Evolutionary conservation across 1,284 basidiomycete species (phyloP).

Genomic region (Ustilago hordei): DNA sequence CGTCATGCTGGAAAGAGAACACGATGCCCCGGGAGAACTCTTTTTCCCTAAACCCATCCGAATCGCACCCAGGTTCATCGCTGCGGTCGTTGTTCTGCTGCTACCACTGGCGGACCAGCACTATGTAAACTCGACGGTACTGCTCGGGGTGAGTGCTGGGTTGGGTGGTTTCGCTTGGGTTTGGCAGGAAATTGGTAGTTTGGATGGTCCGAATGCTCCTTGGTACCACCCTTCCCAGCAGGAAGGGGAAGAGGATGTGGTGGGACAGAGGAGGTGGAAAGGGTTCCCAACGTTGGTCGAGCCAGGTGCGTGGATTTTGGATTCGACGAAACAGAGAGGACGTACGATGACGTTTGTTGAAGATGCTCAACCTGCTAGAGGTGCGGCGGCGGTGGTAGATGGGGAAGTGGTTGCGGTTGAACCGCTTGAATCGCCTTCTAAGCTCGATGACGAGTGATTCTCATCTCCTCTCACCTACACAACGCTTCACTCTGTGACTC

Average conservation of each 20-base stretch:
- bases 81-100: slow-evolving; percentile 49
- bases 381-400: not conserved
- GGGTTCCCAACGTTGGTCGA: slow-evolving; percentile 52
- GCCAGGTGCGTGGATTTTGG: slow-evolving; percentile 51
- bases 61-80: slow-evolving; percentile 46
- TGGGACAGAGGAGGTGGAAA: slow-evolving; percentile 29
- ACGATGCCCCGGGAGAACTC: slow-evolving; percentile 51
- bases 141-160: slow-evolving; percentile 49
- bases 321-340: slow-evolving; percentile 46
- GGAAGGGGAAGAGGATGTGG: not conserved
- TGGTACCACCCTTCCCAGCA: slow-evolving; percentile 27
- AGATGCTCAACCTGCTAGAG: slow-evolving; percentile 2
- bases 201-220: slow-evolving; percentile 61
- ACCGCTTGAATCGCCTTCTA: slow-evolving; percentile 7
- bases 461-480: not conserved
- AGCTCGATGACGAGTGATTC: slow-evolving; percentile 10
- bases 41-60: slow-evolving; percentile 45
- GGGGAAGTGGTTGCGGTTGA: not conserved
- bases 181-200: slow-evolving; percentile 53
- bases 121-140: slow-evolving; percentile 26
- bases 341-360: slow-evolving; percentile 35
- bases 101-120: slow-evolving; percentile 53
- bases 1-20: slow-evolving; percentile 55
- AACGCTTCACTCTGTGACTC: not conserved
- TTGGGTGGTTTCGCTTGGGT: slow-evolving; percentile 33